phyloP scores from a whole-genome alignment of 2,329 filamentous ascomycete species.

The Fusarium paranaense region DNA sequence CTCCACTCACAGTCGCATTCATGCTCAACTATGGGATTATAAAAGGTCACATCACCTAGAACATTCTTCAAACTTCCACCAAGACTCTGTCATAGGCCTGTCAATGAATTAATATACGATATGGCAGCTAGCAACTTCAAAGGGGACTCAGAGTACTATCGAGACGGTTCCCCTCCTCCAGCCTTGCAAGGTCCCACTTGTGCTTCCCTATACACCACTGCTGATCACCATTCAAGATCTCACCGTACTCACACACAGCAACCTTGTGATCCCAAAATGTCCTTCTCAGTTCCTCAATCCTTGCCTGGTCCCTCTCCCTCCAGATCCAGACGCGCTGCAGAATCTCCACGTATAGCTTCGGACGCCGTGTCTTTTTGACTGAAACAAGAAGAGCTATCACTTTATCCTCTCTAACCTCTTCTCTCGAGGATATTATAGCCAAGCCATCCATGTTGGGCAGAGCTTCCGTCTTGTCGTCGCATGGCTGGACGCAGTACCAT shows the following conservation, averaged over 20 bases:
- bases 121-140: not conserved
- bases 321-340: constrained; percentile 1
- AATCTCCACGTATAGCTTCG: not conserved
- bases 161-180: not conserved
- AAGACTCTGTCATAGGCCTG: too few relatives aligned
- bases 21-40: too few relatives aligned
- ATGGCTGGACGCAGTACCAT: not conserved
- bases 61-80: too few relatives aligned
- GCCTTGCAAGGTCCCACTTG: not conserved
- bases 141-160: not conserved
- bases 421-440: not conserved
- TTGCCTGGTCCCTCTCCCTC: not conserved
- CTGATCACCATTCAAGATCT: not conserved
- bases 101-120: too few relatives aligned
- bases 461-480: not conserved
- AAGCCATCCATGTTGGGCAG: not conserved
- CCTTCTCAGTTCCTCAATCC: not conserved
- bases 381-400: not conserved
- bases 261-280: constrained; percentile 1
- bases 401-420: constrained; percentile 1
- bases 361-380: not conserved
- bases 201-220: constrained; percentile 8
- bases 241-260: not conserved
- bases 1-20: too few relatives aligned
- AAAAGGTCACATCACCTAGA: too few relatives aligned